Percentiles rank a stretch among this genome's conserved stretches.
These are phyloP conservation scores for Gracilariopsis chorda DNA, from an alignment of 23 red algal species.

Conservation along the genomic window DNA sequence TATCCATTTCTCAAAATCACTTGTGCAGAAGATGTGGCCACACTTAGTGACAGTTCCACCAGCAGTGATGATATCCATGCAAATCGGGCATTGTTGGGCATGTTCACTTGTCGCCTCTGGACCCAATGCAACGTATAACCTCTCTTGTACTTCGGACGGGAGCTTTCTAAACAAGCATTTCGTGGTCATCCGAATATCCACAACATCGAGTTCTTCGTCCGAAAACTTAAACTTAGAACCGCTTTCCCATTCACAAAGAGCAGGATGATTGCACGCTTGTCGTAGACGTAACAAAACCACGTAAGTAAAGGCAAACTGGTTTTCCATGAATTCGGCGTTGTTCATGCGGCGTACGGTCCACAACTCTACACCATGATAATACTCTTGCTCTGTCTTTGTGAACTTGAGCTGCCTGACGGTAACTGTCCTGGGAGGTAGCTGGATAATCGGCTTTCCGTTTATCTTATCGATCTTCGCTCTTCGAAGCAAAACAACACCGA, in stretches of 20 bases:
- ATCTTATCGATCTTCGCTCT: constrained; percentile 59
- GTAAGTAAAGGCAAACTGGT: neutral
- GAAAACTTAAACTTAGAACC: neutral
- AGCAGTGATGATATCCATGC: constrained; percentile 18
- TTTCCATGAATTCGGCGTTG: neutral
- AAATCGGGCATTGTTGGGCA: constrained; percentile 13
- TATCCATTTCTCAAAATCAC: constrained; percentile 32
- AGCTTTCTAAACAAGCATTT: neutral
- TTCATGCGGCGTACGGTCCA: constrained; percentile 1
- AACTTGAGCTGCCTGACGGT: constrained; percentile 23
- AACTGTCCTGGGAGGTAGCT: constrained; percentile 28
- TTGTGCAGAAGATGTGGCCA: constrained; percentile 35
- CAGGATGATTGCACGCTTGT: constrained; percentile 68
- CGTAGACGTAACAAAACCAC: constrained; percentile 45
- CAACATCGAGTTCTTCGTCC: constrained; percentile 26
- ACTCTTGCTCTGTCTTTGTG: constrained; percentile 10
- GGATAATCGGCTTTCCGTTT: constrained; percentile 49
- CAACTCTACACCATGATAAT: neutral
- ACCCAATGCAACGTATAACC: neutral
- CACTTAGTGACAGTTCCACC: constrained; percentile 33
- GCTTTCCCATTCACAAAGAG: constrained; percentile 6
- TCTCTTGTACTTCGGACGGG: neutral
- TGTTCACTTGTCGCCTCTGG: neutral
- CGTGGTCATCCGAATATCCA: constrained; percentile 15
- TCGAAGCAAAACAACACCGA: constrained; percentile 62